Conservation (phyloP, 148 eudicot genomes). For the Euryodendron excelsum region DNA sequence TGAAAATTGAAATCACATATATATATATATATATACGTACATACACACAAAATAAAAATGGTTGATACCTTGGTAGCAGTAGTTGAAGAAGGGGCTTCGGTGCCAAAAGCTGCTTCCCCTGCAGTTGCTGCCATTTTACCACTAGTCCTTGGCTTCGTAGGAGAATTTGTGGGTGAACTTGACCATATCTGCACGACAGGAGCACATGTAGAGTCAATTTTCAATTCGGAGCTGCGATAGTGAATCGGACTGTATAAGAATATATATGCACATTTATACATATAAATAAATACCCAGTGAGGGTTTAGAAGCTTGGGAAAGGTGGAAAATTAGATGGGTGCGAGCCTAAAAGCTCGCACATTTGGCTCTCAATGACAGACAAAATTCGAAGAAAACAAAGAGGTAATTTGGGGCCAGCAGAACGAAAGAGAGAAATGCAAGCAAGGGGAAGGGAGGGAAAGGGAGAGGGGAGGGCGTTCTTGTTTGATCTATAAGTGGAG, state of each 20-base stretch:
- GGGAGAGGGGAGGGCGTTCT: conserved; percentile 7
- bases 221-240: background rate
- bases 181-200: conserved; percentile 12
- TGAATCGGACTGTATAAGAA: background rate
- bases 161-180: conserved; percentile 4
- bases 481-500: no score
- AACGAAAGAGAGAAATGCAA: background rate
- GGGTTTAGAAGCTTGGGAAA: no score
- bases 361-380: background rate
- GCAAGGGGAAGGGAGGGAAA: conserved; percentile 9
- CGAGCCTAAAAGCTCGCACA: background rate
- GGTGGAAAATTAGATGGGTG: no score
- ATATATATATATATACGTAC: no score
- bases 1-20: background rate
- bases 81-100: conserved; percentile 26
- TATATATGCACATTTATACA: background rate
- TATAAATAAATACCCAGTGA: no score
- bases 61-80: conserved; percentile 35
- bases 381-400: background rate
- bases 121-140: conserved; percentile 24
- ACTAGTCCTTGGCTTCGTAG: conserved; percentile 16
- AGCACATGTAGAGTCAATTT: background rate
- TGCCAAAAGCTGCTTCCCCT: conserved; percentile 20
- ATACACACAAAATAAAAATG: background rate
- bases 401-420: background rate